phyloP scores from a whole-genome alignment of 306 rosid genomes.

The Adenanthera pavonina region DNA sequence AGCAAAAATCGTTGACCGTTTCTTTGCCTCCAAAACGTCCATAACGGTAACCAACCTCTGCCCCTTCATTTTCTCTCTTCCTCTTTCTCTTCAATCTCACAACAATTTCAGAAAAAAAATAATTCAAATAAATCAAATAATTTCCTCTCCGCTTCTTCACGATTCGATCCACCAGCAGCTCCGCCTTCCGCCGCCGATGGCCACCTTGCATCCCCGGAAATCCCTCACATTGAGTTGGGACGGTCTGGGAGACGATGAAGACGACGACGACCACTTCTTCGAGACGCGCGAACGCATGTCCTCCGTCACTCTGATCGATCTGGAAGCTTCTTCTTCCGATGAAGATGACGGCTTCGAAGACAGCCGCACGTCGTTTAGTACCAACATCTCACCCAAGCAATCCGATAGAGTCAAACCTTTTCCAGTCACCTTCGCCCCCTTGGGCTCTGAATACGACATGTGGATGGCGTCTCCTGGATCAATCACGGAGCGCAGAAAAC shows the following conservation, averaged over 20 bases:
- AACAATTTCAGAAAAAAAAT: background rate
- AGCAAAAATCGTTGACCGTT: conserved; percentile 38
- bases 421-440: too few relatives aligned
- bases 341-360: conserved; percentile 52
- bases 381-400: conserved; percentile 41
- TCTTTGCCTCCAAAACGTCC: conserved; percentile 43
- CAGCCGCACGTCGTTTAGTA: conserved; percentile 60
- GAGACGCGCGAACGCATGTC: conserved; percentile 58
- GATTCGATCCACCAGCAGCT: background rate
- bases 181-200: conserved; percentile 36
- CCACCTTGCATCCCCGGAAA: conserved; percentile 54
- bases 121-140: background rate
- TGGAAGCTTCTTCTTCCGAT: conserved; percentile 49
- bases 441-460: conserved; percentile 47
- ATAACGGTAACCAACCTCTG: conserved; percentile 24
- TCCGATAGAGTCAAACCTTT: conserved; percentile 42
- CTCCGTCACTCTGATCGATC: conserved; percentile 42
- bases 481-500: conserved; percentile 59
- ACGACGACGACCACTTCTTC: conserved; percentile 59
- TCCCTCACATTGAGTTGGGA: conserved; percentile 68
- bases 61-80: conserved; percentile 36
- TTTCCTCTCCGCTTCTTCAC: background rate
- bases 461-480: conserved; percentile 73
- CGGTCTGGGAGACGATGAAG: conserved; percentile 58
- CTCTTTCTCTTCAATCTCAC: conserved; percentile 27